Conservation (phyloP, 2,329 filamentous ascomycete species). For the Trichoderma semiorbis region DNA sequence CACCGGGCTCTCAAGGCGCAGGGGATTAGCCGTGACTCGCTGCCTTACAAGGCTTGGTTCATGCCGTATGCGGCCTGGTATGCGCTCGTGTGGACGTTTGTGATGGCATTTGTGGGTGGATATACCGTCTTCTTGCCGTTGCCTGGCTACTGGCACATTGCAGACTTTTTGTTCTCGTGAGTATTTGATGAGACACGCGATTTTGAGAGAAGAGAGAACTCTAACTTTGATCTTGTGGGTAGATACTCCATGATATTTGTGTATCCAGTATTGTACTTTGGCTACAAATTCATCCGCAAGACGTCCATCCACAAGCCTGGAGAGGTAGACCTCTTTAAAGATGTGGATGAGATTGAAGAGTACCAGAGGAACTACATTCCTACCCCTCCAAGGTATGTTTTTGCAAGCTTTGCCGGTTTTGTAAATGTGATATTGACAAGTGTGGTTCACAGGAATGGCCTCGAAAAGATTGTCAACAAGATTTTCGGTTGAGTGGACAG, state of each 20-base stretch:
- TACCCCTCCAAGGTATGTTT: conserved; percentile 48
- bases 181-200: conserved; percentile 24
- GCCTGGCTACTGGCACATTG: conserved; percentile 58
- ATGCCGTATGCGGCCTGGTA: conserved; percentile 73
- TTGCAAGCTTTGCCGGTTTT: too few species aligned
- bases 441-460: conserved; percentile 15
- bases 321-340: conserved; percentile 61
- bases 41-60: conserved; percentile 67
- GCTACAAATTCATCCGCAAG: conserved; percentile 68
- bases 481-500: conserved; percentile 19
- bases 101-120: conserved; percentile 73
- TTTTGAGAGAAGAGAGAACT: not conserved
- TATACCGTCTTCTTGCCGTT: conserved; percentile 70
- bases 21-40: conserved; percentile 60
- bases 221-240: not conserved
- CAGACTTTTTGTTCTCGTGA: conserved; percentile 69
- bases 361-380: conserved; percentile 61
- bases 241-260: conserved; percentile 70
- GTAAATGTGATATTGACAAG: not conserved
- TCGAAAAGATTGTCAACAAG: conserved; percentile 24
- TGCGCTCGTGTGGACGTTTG: conserved; percentile 57
- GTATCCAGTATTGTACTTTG: conserved; percentile 65
- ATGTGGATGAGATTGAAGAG: conserved; percentile 64
- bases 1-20: conserved; percentile 66
- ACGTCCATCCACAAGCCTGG: conserved; percentile 55